Evolutionary conservation across 768 basidiomycete genomes (phyloP).

Genomic region (Amanita jacksonii): DNA sequence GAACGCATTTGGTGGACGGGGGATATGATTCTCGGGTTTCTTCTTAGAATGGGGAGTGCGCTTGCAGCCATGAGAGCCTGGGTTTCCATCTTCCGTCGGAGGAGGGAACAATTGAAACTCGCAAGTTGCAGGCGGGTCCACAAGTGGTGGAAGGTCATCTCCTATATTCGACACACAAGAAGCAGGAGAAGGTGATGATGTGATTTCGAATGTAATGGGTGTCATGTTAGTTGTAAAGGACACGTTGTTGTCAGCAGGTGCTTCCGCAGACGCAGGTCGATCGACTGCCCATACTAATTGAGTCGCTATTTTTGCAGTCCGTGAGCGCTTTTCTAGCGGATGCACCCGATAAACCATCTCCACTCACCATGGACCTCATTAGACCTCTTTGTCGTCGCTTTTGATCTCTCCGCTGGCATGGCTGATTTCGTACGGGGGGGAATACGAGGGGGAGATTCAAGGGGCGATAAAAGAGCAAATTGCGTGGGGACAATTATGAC

Average conservation of each 20-base stretch:
- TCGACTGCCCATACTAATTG: conserved; percentile 10
- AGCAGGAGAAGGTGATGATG: background rate
- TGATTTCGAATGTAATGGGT: conserved; percentile 39
- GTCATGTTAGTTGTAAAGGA: conserved; percentile 53
- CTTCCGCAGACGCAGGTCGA: background rate
- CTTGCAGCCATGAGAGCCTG: conserved; percentile 26
- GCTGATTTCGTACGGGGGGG: background rate
- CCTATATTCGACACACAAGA: background rate
- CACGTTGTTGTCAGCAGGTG: conserved; percentile 17
- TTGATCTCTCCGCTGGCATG: conserved; percentile 8
- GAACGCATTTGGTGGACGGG: conserved; percentile 77
- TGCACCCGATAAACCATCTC: background rate
- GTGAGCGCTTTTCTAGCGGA: background rate
- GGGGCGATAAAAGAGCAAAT: conserved; percentile 7
- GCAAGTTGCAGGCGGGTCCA: conserved; percentile 18
- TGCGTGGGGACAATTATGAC: conserved; percentile 7
- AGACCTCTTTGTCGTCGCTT: conserved; percentile 1
- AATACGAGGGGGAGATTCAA: background rate
- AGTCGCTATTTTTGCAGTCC: conserved; percentile 4
- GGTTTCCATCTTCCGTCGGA: conserved; percentile 14
- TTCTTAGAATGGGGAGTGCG: conserved; percentile 46
- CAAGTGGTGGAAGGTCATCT: conserved; percentile 32
- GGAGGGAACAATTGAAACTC: conserved; percentile 47
- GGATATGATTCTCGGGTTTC: conserved; percentile 62
- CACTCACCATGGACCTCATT: conserved; percentile 6